phyloP scores from a whole-genome alignment of 1,139 yeast species.

The Taphrina confusa region DNA sequence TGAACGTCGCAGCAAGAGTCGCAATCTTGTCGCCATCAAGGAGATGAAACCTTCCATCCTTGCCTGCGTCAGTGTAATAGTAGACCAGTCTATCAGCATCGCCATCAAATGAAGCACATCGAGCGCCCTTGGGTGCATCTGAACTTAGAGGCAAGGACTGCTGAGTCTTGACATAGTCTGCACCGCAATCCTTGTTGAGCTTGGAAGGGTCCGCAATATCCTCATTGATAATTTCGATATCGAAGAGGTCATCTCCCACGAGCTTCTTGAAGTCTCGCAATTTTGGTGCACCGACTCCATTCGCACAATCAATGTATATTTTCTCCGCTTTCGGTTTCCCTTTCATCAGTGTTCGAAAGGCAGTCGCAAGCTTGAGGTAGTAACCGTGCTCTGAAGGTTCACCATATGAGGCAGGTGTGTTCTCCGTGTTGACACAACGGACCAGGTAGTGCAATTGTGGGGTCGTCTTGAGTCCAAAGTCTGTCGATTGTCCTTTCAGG shows the following conservation, averaged over 20 bases:
- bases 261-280: slow-evolving; percentile 52
- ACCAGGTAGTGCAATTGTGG: slow-evolving; percentile 93
- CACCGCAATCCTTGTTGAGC: slow-evolving; percentile 84
- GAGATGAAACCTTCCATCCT: slow-evolving; percentile 57
- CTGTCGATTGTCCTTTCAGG: slow-evolving; percentile 52
- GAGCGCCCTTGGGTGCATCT: slow-evolving; percentile 46
- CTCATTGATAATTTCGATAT: slow-evolving; percentile 60
- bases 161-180: slow-evolving; percentile 89
- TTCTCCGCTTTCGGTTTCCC: slow-evolving; percentile 43
- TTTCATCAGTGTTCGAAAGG: slow-evolving; percentile 46
- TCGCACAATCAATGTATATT: slow-evolving; percentile 57
- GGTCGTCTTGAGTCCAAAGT: slow-evolving; percentile 78
- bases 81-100: slow-evolving; percentile 95
- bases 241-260: slow-evolving; percentile 49
- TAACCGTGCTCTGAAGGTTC: slow-evolving; percentile 68
- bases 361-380: slow-evolving; percentile 60
- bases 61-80: slow-evolving; percentile 58
- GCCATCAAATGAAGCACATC: slow-evolving; percentile 90
- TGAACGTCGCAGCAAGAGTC: slow-evolving; percentile 72
- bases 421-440: slow-evolving; percentile 58
- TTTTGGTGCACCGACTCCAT: slow-evolving; percentile 93
- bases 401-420: slow-evolving; percentile 56
- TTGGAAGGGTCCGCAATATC: slow-evolving; percentile 57
- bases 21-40: slow-evolving; percentile 95
- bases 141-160: slow-evolving; percentile 74